Percentiles rank a stretch among this genome's conserved stretches.
phyloP scores from a whole-genome alignment of 345 rosid species.

The Murraya paniculata region DNA sequence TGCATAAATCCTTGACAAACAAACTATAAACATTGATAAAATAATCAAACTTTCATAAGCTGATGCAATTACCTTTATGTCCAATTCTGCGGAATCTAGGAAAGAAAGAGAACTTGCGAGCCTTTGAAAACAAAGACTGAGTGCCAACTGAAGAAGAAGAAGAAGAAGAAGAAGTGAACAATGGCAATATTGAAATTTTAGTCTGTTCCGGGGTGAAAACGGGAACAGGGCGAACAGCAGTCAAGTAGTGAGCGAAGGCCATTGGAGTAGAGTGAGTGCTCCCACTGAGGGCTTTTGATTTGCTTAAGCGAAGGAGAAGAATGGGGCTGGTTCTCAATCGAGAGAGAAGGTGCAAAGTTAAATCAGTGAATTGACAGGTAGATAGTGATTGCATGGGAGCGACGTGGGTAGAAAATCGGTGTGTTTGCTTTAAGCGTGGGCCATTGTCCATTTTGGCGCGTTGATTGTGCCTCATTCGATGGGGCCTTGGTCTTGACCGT shows the following conservation, averaged over 20 bases:
- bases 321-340: constrained; percentile 1
- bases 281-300: neutral
- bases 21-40: neutral
- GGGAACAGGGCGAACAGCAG: constrained; percentile 55
- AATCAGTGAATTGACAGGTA: neutral
- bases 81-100: constrained; percentile 24
- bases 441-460: neutral
- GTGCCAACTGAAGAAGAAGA: neutral
- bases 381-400: constrained; percentile 12
- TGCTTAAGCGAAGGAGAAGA: neutral
- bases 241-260: constrained; percentile 61
- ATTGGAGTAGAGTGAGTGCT: constrained; percentile 20
- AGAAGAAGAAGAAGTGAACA: constrained; percentile 17
- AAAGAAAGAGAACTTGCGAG: constrained; percentile 30
- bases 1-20: neutral
- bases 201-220: constrained; percentile 27
- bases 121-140: constrained; percentile 32
- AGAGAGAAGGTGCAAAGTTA: neutral
- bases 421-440: neutral
- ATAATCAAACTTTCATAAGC: neutral
- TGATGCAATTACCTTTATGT: constrained; percentile 35
- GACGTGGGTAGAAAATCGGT: neutral
- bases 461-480: neutral
- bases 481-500: constrained; percentile 9
- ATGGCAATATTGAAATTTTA: constrained; percentile 20